Evolutionary conservation across 169 alveolate species (phyloP).

Genomic region (Plasmodium cynomolgi): DNA sequence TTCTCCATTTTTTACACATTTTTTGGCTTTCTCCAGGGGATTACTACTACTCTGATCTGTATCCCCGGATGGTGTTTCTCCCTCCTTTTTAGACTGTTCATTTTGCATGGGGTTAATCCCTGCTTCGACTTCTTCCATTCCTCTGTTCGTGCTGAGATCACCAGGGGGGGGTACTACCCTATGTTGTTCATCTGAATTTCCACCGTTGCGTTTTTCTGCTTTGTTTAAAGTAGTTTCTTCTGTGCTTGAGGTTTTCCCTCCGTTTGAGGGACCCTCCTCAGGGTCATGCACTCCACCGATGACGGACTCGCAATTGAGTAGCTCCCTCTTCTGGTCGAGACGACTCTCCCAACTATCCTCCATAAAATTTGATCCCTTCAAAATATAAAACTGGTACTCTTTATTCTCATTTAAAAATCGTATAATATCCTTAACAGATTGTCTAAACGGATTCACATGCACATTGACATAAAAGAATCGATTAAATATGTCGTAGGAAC

Average conservation of each 20-base stretch:
- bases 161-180: neutral
- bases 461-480: conserved; percentile 35
- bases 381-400: conserved; percentile 60
- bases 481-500: conserved; percentile 41
- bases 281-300: neutral
- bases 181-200: neutral
- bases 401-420: conserved; percentile 43
- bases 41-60: neutral
- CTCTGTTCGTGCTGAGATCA: neutral
- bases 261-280: neutral
- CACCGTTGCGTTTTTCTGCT: neutral
- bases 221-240: neutral
- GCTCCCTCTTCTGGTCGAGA: conserved; percentile 9
- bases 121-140: neutral
- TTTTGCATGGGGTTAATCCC: neutral
- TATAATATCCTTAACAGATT: conserved; percentile 47
- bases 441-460: conserved; percentile 69
- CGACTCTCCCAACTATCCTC: neutral
- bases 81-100: neutral
- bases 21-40: neutral
- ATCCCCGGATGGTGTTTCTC: neutral
- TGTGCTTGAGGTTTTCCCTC: neutral
- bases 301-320: neutral
- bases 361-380: neutral
- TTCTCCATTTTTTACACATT: neutral